Evolutionary conservation across 2,329 filamentous ascomycete genomes (phyloP).

Genomic region (Colletotrichum sp.): DNA sequence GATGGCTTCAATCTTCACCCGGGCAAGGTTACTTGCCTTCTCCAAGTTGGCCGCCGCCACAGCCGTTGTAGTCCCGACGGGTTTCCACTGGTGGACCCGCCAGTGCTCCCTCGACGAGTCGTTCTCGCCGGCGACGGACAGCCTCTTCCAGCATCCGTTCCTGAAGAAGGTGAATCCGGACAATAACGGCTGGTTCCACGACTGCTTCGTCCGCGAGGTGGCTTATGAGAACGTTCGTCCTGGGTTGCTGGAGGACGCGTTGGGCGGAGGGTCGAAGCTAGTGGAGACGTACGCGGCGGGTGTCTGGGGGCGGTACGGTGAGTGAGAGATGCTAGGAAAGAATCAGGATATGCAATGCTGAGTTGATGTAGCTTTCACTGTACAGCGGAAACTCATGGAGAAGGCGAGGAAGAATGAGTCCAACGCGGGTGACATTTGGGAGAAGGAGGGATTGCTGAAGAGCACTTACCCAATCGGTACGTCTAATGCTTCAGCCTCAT

Average conservation of each 20-base stretch:
- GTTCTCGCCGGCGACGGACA: not conserved
- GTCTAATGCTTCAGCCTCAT: not conserved
- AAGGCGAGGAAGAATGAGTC: not conserved
- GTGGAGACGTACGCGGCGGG: slow-evolving; percentile 14
- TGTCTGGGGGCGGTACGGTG: slow-evolving; percentile 20
- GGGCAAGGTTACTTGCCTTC: not conserved
- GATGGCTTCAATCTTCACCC: not conserved
- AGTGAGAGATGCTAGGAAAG: not conserved
- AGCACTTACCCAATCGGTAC: not conserved
- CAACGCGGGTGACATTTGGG: slow-evolving; percentile 2
- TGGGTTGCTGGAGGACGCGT: slow-evolving; percentile 12
- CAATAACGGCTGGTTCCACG: not conserved
- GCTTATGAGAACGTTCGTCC: not conserved
- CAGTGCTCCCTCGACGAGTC: slow-evolving; percentile 7
- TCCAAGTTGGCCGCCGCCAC: not conserved
- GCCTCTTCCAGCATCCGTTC: slow-evolving; percentile 1
- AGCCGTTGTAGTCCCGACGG: not conserved
- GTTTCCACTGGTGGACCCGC: slow-evolving; percentile 20
- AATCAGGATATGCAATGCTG: not conserved
- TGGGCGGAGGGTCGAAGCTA: slow-evolving; percentile 1
- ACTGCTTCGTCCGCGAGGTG: slow-evolving; percentile 2
- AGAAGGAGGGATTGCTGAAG: not conserved
- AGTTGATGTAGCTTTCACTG: not conserved
- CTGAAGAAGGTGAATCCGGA: not conserved
- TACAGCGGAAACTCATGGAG: slow-evolving; percentile 6